These are phyloP conservation scores for Actinomucor elegans DNA, from an alignment of 371 early-diverging fungal genomes.

Conservation along the genomic window DNA sequence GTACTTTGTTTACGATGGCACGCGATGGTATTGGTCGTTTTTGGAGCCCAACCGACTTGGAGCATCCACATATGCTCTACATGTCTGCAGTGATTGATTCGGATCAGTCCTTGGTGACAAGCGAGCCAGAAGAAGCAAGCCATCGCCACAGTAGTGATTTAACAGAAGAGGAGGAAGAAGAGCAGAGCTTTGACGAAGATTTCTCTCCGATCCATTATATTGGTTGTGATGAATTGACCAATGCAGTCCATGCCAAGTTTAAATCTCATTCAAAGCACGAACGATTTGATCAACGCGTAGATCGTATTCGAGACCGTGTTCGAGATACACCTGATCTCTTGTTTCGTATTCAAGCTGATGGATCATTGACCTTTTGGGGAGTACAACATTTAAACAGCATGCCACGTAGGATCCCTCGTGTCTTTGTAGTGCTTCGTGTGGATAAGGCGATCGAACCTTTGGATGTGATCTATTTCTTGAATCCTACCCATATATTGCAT, in stretches of 20 bases:
- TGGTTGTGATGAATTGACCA: conserved; percentile 53
- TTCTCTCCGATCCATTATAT: conserved; percentile 68
- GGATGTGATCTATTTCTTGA: conserved; percentile 62
- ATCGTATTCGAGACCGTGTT: conserved; percentile 58
- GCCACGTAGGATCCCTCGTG: conserved; percentile 68
- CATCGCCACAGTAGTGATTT: not conserved
- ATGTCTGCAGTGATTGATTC: conserved; percentile 74
- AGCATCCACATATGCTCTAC: conserved; percentile 54
- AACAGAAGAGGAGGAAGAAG: not conserved
- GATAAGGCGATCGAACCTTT: conserved; percentile 56
- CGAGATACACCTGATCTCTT: conserved; percentile 80
- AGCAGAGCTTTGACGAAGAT: conserved; percentile 14
- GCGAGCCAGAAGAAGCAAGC: conserved; percentile 15
- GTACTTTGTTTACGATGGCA: conserved; percentile 72
- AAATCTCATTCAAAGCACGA: conserved; percentile 30
- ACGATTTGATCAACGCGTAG: conserved; percentile 35
- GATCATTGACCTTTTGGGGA: conserved; percentile 80
- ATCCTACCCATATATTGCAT: conserved; percentile 56
- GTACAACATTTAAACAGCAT: conserved; percentile 67
- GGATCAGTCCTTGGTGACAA: conserved; percentile 64
- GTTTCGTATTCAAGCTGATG: conserved; percentile 69
- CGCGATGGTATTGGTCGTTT: conserved; percentile 73
- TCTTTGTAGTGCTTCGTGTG: conserved; percentile 65
- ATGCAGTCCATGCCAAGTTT: conserved; percentile 44
- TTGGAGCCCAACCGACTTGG: conserved; percentile 66